These are phyloP conservation scores for Daldinia bambusicola DNA, from an alignment of 495 filamentous ascomycete species.

Conservation along the genomic window DNA sequence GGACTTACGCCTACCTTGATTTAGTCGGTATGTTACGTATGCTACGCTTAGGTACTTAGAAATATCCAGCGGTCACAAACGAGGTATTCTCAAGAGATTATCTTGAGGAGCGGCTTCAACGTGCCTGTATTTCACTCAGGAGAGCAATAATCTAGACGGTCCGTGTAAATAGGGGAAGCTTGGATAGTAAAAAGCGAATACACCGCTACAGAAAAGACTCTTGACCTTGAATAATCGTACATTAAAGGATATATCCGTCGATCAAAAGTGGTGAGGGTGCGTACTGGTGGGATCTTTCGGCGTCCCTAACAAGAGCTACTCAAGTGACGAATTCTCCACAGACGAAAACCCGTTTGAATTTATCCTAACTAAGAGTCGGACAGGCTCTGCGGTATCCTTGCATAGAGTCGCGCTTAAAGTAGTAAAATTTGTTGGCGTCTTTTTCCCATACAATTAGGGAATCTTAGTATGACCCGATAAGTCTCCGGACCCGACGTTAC, in stretches of 20 bases:
- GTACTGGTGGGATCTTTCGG: background rate
- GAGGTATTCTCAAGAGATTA: background rate
- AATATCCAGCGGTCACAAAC: background rate
- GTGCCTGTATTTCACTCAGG: background rate
- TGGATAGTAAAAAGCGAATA: background rate
- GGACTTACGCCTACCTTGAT: background rate
- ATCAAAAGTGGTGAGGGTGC: background rate
- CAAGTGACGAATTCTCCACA: background rate
- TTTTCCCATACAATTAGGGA: background rate
- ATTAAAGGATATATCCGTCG: background rate
- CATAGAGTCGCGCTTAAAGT: background rate
- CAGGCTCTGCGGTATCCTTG: background rate
- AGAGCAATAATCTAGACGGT: background rate
- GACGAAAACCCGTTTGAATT: background rate
- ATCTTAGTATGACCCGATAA: background rate
- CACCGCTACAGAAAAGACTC: background rate
- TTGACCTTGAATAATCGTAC: background rate
- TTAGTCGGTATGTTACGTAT: background rate
- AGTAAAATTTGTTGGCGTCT: background rate
- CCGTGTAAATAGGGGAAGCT: background rate
- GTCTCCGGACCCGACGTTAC: background rate
- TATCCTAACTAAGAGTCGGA: background rate
- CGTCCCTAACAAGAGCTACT: background rate
- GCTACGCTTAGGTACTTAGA: background rate
- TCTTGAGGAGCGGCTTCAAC: background rate